Evolutionary conservation across 306 rosid species (phyloP), one percentile per base, ranked within the genome.

Genomic region (barrel medic (Medicago truncatula)): DNA sequence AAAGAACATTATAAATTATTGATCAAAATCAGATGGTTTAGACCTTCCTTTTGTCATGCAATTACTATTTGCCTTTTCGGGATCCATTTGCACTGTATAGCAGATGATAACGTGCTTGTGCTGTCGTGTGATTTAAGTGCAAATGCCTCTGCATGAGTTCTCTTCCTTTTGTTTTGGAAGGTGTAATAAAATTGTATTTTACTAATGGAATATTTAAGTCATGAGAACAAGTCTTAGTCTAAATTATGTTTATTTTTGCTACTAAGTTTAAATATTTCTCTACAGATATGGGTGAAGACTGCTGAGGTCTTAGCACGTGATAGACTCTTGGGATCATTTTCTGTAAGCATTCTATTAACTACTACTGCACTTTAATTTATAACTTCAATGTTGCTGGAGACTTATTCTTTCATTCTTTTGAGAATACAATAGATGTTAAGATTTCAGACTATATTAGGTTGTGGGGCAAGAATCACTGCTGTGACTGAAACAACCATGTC

Each of bases 241-340:
- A 54, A 28, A 43, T 67, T 15, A 59, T 13, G 47, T 56, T 76
- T 57, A 43, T 34, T 31, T 79, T 38, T 73, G 67, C 68, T n/a
- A 50, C 28, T 56, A 80, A 74, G 65, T 25, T 50, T 74, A 8
- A 70, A 23, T 65, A 43, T 80, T 59, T 79, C 57, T 74, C 38
- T 56, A 67, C 90, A 95, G 98, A 81, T 92, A 70, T 95, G 98
- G 98, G 96, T 95, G 78, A 95, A 95, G 81, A 95, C 96, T 50
- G 91, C 97, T 71, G 88, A 92, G 72, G 85, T 90, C 65, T 84
- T 95, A 90, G 89, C 98, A 2, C 96, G 98, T 3, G 98, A 95
- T 40, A 84, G 98, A 41, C 98, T 95, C 67, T 92, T 95, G 8
- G 98, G 98, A 57, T 95, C 98, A 65, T 95, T 89, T 83, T 81